Percentiles rank a stretch among this genome's conserved stretches.
Evolutionary conservation across 257 asterid genomes (phyloP).

Genomic region (Solanum etuberosum): DNA sequence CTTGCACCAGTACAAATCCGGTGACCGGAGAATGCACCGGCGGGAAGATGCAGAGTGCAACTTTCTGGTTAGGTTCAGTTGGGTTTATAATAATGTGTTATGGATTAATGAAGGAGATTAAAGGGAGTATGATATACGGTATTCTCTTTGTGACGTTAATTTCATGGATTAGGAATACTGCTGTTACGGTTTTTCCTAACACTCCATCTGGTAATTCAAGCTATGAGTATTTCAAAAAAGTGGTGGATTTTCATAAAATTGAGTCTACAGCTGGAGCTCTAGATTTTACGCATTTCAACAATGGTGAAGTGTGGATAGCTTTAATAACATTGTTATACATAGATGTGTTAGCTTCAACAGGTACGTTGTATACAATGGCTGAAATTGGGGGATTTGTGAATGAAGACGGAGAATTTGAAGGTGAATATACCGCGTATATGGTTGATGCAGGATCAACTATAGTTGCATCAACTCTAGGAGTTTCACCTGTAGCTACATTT

Average conservation of each 20-base stretch:
- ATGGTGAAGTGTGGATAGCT: conserved; percentile 58
- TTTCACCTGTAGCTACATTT: conserved; percentile 56
- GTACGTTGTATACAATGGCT: conserved; percentile 65
- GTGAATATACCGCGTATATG: conserved; percentile 72
- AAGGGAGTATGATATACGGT: conserved; percentile 81
- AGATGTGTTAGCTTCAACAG: conserved; percentile 65
- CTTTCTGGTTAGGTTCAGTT: conserved; percentile 54
- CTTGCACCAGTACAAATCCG: conserved; percentile 29
- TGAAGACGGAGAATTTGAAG: conserved; percentile 43
- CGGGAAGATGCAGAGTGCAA: conserved; percentile 63
- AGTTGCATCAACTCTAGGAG: conserved; percentile 59
- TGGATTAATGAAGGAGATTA: conserved; percentile 55
- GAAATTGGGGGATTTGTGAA: conserved; percentile 51
- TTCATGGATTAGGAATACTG: conserved; percentile 66
- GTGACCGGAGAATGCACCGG: conserved; percentile 45
- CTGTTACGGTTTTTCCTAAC: conserved; percentile 47
- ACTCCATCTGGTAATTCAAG: conserved; percentile 50
- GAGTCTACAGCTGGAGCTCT: conserved; percentile 49
- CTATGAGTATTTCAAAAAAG: conserved; percentile 40
- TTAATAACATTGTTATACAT: conserved; percentile 46
- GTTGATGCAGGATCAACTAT: conserved; percentile 68
- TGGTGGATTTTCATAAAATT: conserved; percentile 47
- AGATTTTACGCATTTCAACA: conserved; percentile 41
- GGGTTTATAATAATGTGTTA: conserved; percentile 50
- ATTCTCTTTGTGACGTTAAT: conserved; percentile 52